Conservation (phyloP, 2,329 filamentous ascomycete genomes). For the Venturia asperata region DNA sequence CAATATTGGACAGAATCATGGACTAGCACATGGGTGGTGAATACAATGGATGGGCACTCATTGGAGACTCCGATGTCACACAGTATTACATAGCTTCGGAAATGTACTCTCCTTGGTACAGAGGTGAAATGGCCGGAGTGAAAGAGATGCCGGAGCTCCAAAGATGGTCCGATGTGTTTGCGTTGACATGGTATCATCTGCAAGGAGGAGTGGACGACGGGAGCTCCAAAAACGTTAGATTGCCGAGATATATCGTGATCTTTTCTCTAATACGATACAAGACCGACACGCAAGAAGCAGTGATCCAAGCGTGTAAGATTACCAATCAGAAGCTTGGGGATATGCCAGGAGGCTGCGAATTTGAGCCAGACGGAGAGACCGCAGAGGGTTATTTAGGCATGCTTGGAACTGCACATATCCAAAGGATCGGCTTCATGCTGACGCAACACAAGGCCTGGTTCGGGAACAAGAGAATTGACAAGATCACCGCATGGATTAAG, state of each 20-base stretch:
- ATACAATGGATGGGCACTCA: background rate
- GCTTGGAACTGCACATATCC: background rate
- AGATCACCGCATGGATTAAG: background rate
- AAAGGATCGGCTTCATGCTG: background rate
- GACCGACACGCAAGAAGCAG: background rate
- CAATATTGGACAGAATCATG: background rate
- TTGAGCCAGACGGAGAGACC: background rate
- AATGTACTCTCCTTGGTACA: constrained; percentile 1
- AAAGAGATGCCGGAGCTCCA: background rate
- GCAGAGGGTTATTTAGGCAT: background rate
- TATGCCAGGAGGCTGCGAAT: background rate
- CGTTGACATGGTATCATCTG: background rate
- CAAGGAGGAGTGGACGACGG: background rate
- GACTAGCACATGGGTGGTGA: background rate
- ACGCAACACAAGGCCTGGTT: background rate
- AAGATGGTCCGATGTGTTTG: background rate
- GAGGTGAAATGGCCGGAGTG: background rate
- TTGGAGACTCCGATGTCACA: background rate
- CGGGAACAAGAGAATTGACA: background rate
- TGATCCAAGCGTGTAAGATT: background rate
- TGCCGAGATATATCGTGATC: background rate
- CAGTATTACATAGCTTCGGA: background rate
- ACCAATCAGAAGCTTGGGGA: background rate
- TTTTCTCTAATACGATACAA: background rate
- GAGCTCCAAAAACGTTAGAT: background rate